Base-by-base conservation (phyloP, 192 early-diverging fungal species). In the Coemansia sp. region DNA sequence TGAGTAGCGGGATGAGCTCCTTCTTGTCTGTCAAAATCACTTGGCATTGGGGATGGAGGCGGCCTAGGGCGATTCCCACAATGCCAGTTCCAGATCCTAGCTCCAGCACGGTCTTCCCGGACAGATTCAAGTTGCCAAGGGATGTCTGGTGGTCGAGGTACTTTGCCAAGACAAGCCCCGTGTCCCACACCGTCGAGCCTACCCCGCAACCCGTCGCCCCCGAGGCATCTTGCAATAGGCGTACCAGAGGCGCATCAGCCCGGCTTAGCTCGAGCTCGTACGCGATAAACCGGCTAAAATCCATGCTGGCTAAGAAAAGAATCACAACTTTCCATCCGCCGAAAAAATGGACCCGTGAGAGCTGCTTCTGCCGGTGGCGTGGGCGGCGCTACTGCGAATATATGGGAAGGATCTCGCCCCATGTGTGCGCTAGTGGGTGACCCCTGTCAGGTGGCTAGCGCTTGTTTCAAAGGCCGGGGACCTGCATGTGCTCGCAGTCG, bases 141-240 rank as follows among this genome's bases (percentile, higher is more conserved):
- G 25, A 21, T 2, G 62, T 53, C 37, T 78, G 70, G 37, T 43
- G 25, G 18, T 78, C 76, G 1, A 78, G 25, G 59, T 78, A 78
- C 39, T 78, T 78, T 37, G 76, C 66, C 23, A 73, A 35, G 9
- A 78, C 76, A 3, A 73, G 58, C 0, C 59, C 76, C 0, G 70
- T 63, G 45, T 78, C 76, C 76, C 76, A 78, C 34, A 78, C 64
- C 1, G 76, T 78, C 4, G 71, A 61, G 38, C 76, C 76, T 0
- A 78, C 62, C 3, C 76, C 76, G 39, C 66, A 61, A 7, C 58
- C 21, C n/a, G 61, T 20, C 2, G 31, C 39, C 0, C 75, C 75
- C 3, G 69, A 45, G n/a, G 69, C 16, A 33, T 77, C 75, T 58
- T 77, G 75, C 39, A 77, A 61, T 16, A 77, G 60, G 3, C 58